Base-by-base conservation (phyloP, 371 early-diverging fungal species). In the Chytridium lagenaria region DNA sequence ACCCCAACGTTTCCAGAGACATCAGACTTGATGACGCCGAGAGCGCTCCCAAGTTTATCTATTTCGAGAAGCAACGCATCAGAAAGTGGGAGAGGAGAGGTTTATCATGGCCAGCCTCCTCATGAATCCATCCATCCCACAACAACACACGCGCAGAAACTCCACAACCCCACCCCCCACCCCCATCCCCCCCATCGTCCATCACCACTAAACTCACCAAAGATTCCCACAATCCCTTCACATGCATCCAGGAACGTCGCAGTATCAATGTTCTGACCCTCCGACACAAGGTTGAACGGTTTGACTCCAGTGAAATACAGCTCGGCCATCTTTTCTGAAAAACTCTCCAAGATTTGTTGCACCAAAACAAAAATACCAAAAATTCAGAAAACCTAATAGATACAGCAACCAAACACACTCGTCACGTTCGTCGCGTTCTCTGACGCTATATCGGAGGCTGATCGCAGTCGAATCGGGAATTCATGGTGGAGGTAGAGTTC, bases 1-100 rank as follows among this genome's bases (percentile, higher is more conserved):
- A 95, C 95, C 76, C 84, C 83, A 72, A 96, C 86, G 84, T 97
- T 97, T 73, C 95, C 95, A 61, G 82, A 88, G 87, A 98, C 93
- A 77, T 97, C 98, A 34, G 82, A 84, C 81, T 94, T 93, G 68
- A 98, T 95, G 15, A 91, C 88, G 31, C 79, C 68, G 78, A 98
- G 96, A 0, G 95, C 95, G 44, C 88, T 71, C 26, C 81, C 80
- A 57, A 82, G 71, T 1, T 69, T 63, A 64, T 78, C 82, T 83
- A 51, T 51, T 22, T 31, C 37, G 22, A 30, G 28, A 15, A n/a
- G 33, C n/a, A n/a, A n/a, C n/a, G n/a, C n/a, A n/a, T n/a, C n/a
- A n/a, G n/a, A n/a, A n/a, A n/a, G n/a, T n/a, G n/a, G n/a, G n/a
- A n/a, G n/a, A n/a, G n/a, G n/a, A n/a, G n/a, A n/a, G n/a, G n/a